Evolutionary conservation across 805 yeast genomes (phyloP).

Genomic region (Zygotorulaspora chibaensis): DNA sequence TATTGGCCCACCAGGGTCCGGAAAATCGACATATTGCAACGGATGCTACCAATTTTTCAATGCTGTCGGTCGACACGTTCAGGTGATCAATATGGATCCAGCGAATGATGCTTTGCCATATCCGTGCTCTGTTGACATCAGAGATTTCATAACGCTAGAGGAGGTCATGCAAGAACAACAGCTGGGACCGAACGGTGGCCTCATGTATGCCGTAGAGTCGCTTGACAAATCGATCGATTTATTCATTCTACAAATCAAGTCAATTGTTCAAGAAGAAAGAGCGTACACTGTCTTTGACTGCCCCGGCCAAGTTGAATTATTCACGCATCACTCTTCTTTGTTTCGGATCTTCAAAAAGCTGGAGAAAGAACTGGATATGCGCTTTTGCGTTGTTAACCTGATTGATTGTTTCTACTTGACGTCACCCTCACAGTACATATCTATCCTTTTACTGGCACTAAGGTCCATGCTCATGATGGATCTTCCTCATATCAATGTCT

Average conservation of each 20-base stretch:
- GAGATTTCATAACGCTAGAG: conserved; percentile 71
- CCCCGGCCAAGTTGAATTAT: conserved; percentile 95
- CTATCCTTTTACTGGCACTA: conserved; percentile 71
- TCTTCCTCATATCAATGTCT: conserved; percentile 87
- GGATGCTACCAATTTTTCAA: conserved; percentile 90
- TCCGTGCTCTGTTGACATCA: conserved; percentile 70
- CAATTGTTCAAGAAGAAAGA: conserved; percentile 50
- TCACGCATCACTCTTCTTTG: conserved; percentile 82
- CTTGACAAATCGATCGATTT: conserved; percentile 53
- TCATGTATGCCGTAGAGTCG: conserved; percentile 80
- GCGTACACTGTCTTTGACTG: conserved; percentile 79
- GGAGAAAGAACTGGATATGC: conserved; percentile 58
- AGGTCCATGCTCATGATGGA: conserved; percentile 92
- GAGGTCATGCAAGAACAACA: conserved; percentile 69
- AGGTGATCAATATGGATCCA: conserved; percentile 88
- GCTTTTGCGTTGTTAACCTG: conserved; percentile 80
- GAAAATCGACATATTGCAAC: conserved; percentile 90
- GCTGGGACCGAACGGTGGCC: conserved; percentile 85
- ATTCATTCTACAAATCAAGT: conserved; percentile 52
- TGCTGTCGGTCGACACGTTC: conserved; percentile 86
- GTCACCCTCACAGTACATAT: conserved; percentile 83
- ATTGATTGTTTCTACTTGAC: conserved; percentile 80
- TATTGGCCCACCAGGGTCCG: conserved; percentile 98
- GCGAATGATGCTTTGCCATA: conserved; percentile 73
- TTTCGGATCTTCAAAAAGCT: conserved; percentile 60